Evolutionary conservation across 768 basidiomycete genomes (phyloP).

Genomic region (Calocera cornea): DNA sequence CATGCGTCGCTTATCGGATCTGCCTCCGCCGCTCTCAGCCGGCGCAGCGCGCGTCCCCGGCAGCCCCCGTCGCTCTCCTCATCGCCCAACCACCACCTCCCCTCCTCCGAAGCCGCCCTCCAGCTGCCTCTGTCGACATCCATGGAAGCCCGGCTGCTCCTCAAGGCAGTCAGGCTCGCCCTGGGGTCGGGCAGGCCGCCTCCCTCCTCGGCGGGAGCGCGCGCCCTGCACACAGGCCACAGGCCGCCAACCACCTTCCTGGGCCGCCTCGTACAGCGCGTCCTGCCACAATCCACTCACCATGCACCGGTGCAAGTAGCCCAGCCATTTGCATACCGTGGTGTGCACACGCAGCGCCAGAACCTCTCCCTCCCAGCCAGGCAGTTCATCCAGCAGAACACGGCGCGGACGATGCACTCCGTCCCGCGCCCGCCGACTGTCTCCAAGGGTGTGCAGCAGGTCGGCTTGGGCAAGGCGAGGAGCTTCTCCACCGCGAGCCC

Average conservation of each 20-base stretch:
- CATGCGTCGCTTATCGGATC: background rate
- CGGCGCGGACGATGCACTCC: background rate
- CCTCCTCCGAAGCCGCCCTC: background rate
- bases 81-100: background rate
- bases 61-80: background rate
- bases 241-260: background rate
- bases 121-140: background rate
- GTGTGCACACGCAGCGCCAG: background rate
- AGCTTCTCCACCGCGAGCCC: slow-evolving; percentile 3
- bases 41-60: slow-evolving; percentile 2
- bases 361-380: background rate
- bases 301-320: background rate
- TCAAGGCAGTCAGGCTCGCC: background rate
- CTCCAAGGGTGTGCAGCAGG: background rate
- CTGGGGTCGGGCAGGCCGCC: slow-evolving; percentile 5
- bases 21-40: background rate
- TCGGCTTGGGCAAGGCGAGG: slow-evolving; percentile 1
- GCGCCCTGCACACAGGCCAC: slow-evolving; percentile 1
- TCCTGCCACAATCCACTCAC: background rate
- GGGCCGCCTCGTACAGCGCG: background rate
- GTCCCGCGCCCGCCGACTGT: background rate
- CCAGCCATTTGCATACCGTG: background rate
- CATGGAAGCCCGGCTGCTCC: background rate
- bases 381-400: background rate
- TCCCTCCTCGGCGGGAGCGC: background rate